phyloP scores from a whole-genome alignment of 1,284 basidiomycete genomes.

The Xerocomus amazonicus region DNA sequence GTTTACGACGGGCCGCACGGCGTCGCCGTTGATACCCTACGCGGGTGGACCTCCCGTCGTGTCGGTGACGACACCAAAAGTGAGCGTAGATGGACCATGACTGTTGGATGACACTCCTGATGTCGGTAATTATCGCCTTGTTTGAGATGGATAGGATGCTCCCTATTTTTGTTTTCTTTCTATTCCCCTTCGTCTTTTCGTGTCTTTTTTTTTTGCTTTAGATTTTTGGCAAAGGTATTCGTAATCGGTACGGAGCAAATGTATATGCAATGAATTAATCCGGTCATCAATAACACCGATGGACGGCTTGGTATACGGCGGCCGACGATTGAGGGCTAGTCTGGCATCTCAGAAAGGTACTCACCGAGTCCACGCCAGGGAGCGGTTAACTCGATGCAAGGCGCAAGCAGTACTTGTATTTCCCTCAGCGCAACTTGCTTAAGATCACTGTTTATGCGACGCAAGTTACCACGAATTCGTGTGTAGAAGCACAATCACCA shows the following conservation, averaged over 20 bases:
- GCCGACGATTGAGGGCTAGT: no score
- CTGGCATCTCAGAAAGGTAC: no score
- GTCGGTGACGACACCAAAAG: slow-evolving; percentile 16
- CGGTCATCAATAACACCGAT: no score
- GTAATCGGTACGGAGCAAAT: slow-evolving; percentile 1
- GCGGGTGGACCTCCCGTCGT: slow-evolving; percentile 1
- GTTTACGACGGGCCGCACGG: background rate
- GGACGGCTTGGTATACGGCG: no score
- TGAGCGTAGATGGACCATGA: slow-evolving; percentile 14
- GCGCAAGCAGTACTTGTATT: no score
- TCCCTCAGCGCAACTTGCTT: no score
- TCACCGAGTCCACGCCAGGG: no score
- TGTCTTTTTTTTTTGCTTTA: slow-evolving; percentile 3
- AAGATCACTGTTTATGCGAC: no score
- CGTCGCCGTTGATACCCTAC: background rate
- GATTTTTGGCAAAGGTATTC: slow-evolving; percentile 1
- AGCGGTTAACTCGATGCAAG: no score
- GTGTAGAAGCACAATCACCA: no score
- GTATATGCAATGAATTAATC: slow-evolving; percentile 1
- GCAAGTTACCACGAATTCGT: no score
- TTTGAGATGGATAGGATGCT: background rate
- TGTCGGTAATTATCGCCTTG: background rate
- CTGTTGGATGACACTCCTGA: background rate
- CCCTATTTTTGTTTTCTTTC: background rate
- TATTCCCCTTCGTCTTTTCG: no score